Conservation (phyloP, 768 basidiomycete genomes). For the Calocybe indica region DNA sequence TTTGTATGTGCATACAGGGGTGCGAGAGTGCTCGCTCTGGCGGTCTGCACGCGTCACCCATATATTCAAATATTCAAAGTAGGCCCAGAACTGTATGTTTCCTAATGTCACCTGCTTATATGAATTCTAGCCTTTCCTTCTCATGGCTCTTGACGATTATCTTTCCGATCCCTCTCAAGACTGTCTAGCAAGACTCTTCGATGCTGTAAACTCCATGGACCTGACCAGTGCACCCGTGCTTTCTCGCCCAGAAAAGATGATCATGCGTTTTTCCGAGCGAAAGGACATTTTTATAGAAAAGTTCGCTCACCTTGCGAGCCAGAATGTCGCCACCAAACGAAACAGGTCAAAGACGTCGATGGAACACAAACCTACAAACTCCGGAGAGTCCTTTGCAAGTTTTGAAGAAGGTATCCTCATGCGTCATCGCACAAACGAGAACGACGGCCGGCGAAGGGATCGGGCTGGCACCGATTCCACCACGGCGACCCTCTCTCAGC, state of each 20-base stretch:
- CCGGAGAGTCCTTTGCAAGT: slow-evolving; percentile 59
- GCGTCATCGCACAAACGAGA: slow-evolving; percentile 28
- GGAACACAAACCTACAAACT: slow-evolving; percentile 45
- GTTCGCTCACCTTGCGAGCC: slow-evolving; percentile 38
- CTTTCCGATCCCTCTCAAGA: slow-evolving; percentile 85
- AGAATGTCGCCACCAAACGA: slow-evolving; percentile 17
- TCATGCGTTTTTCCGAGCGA: slow-evolving; percentile 86
- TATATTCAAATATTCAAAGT: slow-evolving; percentile 97
- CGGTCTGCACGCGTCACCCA: slow-evolving; percentile 88
- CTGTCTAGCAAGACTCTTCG: slow-evolving; percentile 84
- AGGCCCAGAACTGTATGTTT: slow-evolving; percentile 9
- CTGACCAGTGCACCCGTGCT: slow-evolving; percentile 72
- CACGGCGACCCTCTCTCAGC: slow-evolving; percentile 22
- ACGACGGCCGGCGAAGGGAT: slow-evolving; percentile 28
- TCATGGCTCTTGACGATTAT: slow-evolving; percentile 95
- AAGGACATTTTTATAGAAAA: slow-evolving; percentile 91
- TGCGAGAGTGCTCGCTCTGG: slow-evolving; percentile 90
- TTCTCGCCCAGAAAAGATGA: slow-evolving; percentile 76
- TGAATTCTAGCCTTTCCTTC: slow-evolving; percentile 71
- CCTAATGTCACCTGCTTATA: slow-evolving; percentile 5
- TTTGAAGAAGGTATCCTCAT: slow-evolving; percentile 64
- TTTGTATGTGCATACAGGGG: slow-evolving; percentile 46
- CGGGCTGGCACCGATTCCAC: slow-evolving; percentile 18
- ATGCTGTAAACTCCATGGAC: slow-evolving; percentile 91
- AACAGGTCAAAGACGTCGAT: slow-evolving; percentile 19